phyloP scores from a whole-genome alignment of 352 stramenopile genomes.

The Phytophthora sojae region DNA sequence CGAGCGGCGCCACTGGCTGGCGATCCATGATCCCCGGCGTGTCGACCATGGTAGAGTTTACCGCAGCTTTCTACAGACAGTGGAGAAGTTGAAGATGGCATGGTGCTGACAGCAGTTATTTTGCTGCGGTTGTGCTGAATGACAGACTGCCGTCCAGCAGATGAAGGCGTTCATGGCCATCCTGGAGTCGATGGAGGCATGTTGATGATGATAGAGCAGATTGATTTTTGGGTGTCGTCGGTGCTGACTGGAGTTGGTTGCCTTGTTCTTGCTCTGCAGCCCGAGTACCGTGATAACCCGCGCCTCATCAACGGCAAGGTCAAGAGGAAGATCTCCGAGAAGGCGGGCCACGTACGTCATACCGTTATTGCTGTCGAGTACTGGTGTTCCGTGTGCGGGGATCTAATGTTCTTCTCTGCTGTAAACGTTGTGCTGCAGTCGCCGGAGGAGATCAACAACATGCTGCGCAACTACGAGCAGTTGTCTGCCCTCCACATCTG shows the following conservation, averaged over 20 bases:
- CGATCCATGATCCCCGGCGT: constrained; percentile 84
- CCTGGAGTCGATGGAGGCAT: constrained; percentile 77
- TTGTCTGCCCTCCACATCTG: constrained; percentile 76
- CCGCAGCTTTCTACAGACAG: neutral
- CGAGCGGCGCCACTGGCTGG: constrained; percentile 76
- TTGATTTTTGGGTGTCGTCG: neutral
- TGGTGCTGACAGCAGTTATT: constrained; percentile 1
- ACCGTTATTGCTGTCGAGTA: neutral
- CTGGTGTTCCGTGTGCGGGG: neutral
- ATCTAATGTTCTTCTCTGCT: constrained; percentile 3
- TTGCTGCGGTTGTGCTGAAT: neutral
- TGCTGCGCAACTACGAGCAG: constrained; percentile 88
- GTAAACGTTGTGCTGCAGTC: constrained; percentile 39
- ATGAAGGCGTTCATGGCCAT: constrained; percentile 87
- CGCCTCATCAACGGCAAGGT: constrained; percentile 85
- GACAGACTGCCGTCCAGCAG: constrained; percentile 84
- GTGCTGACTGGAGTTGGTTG: neutral
- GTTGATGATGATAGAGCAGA: neutral
- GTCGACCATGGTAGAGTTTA: constrained; percentile 66
- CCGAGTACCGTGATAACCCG: constrained; percentile 73
- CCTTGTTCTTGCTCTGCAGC: constrained; percentile 35
- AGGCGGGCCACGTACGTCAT: constrained; percentile 75
- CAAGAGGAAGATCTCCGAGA: constrained; percentile 86
- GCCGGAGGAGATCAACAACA: constrained; percentile 88
- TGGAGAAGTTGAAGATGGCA: neutral